Base-by-base conservation (phyloP, 257 asterid genomes). In the Solanum rostratum region DNA sequence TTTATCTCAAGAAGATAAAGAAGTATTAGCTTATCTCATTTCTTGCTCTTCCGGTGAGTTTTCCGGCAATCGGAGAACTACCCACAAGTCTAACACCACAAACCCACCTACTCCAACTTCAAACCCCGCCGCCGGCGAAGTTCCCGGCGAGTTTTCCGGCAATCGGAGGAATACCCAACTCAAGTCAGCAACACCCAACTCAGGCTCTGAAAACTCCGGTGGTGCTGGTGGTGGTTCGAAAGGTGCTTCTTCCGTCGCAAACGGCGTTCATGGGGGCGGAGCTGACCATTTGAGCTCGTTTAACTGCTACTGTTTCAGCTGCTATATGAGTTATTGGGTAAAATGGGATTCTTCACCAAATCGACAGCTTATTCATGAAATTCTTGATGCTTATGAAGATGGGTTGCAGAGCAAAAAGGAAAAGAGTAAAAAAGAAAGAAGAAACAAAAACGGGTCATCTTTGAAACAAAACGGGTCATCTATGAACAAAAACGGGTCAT, bases 341-440 rank as follows among this genome's bases (percentile, higher is more conserved):
- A 89, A 88, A 85, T 94, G 98, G 98, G 94, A 93, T 59, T 79
- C 94, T 1, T 94, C 98, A 52, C 93, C 96, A 12, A 93, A 93
- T 81, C 92, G 96, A 16, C 92, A 93, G 54, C 92, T 92, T 46
- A 94, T 94, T 50, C 92, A 94, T 89, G 95, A 93, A 86, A 74
- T 91, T 1, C 90, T 93, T 0, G 98, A 94, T 57, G 96, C 92
- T 33, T 94, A 89, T 49, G 97, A 94, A 57, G 96, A 93, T 5
- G 89, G 87, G 24, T 87, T 89, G 85, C 90, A 89, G 29, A 87
- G 84, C 82, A 90, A 50, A 78, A 90, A 85, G 3, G 89, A 87
- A 80, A 88, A 88, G 87, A 85, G 69, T 86, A 81, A 84, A 90
- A 68, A 85, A 85, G 92, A 85, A 87, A 88, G 89, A 90, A 90